Evolutionary conservation across 2,329 filamentous ascomycete genomes (phyloP).

Genomic region (Alternaria infectoria): DNA sequence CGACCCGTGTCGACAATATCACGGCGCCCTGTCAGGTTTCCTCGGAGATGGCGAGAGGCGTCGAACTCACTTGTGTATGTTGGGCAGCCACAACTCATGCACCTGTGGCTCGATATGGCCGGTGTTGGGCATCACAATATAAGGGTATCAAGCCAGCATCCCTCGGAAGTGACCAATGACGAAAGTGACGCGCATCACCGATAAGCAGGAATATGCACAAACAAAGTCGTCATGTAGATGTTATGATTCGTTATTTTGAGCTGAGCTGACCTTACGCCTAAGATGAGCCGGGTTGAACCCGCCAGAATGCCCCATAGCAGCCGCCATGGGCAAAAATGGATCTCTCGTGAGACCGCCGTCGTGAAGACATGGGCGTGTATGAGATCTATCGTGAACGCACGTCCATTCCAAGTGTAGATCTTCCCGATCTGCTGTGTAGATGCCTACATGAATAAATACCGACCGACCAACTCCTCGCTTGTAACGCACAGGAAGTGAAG

Average conservation of each 20-base stretch:
- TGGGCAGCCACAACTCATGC: constrained; percentile 8
- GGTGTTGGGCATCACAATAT: constrained; percentile 2
- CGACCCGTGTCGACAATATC: neutral
- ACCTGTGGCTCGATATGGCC: neutral
- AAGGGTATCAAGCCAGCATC: neutral
- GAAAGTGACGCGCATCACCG: neutral
- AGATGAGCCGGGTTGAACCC: neutral
- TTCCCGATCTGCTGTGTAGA: constrained; percentile 21
- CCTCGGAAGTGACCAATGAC: neutral
- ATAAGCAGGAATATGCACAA: neutral
- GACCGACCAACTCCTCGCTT: constrained; percentile 33
- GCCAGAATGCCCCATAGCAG: neutral
- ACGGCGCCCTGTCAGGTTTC: constrained; percentile 1
- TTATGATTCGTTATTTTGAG: constrained; percentile 2
- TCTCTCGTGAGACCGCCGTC: neutral
- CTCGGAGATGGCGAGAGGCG: neutral
- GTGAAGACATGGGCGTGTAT: neutral
- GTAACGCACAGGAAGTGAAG: constrained; percentile 8
- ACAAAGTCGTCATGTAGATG: neutral
- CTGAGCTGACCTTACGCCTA: neutral
- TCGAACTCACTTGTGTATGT: neutral
- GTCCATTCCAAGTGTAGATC: constrained; percentile 13
- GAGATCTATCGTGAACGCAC: constrained; percentile 12
- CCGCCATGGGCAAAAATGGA: neutral
- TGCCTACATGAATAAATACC: constrained; percentile 23